Percentiles rank a stretch among this genome's conserved stretches.
Conservation (phyloP, 768 basidiomycete species). For the Amanita thiersii region DNA sequence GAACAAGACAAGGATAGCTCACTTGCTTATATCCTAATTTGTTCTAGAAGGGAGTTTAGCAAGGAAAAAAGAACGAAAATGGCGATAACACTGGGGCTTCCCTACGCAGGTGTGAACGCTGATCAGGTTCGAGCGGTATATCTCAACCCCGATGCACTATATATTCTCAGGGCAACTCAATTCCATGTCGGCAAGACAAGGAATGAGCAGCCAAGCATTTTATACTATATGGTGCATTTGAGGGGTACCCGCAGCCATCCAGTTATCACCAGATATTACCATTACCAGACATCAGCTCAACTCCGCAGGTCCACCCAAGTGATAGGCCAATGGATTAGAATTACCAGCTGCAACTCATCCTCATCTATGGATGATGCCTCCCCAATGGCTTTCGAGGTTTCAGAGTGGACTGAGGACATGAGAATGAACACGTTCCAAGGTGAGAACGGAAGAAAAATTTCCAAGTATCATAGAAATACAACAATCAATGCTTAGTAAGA, state of each 20-base stretch:
- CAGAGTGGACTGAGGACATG: neutral
- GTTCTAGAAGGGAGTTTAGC: conserved; percentile 56
- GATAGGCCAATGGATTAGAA: conserved; percentile 16
- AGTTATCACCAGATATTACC: conserved; percentile 63
- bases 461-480: neutral
- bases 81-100: conserved; percentile 77
- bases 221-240: no score
- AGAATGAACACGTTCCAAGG: neutral
- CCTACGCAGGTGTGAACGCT: conserved; percentile 98
- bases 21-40: conserved; percentile 79
- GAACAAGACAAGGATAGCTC: conserved; percentile 14
- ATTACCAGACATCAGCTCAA: conserved; percentile 57
- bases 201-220: conserved; percentile 1
- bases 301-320: conserved; percentile 19
- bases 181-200: conserved; percentile 13
- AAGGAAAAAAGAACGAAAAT: conserved; percentile 24
- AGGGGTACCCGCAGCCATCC: conserved; percentile 91
- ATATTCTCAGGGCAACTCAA: conserved; percentile 17
- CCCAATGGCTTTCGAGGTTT: no score
- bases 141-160: conserved; percentile 71
- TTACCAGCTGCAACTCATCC: conserved; percentile 43
- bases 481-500: conserved; percentile 2
- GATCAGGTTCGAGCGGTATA: conserved; percentile 97
- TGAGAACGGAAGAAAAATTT: neutral
- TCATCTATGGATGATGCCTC: conserved; percentile 22